These are phyloP conservation scores for Eremothecium coryli DNA, from an alignment of 1,139 yeast species.

Conservation along the genomic window DNA sequence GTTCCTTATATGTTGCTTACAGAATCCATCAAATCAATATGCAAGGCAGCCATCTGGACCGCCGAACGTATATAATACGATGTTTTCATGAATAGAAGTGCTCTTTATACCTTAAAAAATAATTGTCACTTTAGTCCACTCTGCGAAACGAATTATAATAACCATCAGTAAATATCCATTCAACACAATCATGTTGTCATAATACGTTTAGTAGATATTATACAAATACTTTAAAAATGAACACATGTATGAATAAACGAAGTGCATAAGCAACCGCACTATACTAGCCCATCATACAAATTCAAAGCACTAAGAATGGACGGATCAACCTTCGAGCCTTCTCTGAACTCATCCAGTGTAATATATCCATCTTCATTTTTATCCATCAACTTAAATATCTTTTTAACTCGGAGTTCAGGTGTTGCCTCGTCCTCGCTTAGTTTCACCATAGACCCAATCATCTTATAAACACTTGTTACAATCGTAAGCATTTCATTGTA, in stretches of 20 bases:
- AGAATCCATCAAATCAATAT: conserved; percentile 74
- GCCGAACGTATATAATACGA: conserved; percentile 68
- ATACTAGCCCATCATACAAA: conserved; percentile 71
- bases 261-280: no score
- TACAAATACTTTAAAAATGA: no score
- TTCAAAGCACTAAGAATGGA: conserved; percentile 72
- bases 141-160: no score
- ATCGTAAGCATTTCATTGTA: conserved; percentile 74
- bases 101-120: no score
- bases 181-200: no score
- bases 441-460: conserved; percentile 94
- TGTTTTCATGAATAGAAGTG: neutral
- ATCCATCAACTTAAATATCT: conserved; percentile 66
- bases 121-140: no score
- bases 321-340: conserved; percentile 73
- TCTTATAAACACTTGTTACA: conserved; percentile 77
- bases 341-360: conserved; percentile 71
- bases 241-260: no score
- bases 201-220: no score
- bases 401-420: conserved; percentile 78
- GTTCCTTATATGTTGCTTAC: conserved; percentile 85
- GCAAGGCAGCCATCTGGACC: conserved; percentile 81
- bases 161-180: no score
- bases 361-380: conserved; percentile 63
- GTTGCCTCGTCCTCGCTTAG: conserved; percentile 87